phyloP scores from a whole-genome alignment of 2,329 filamentous ascomycete genomes.

The Cytospora piceicola region DNA sequence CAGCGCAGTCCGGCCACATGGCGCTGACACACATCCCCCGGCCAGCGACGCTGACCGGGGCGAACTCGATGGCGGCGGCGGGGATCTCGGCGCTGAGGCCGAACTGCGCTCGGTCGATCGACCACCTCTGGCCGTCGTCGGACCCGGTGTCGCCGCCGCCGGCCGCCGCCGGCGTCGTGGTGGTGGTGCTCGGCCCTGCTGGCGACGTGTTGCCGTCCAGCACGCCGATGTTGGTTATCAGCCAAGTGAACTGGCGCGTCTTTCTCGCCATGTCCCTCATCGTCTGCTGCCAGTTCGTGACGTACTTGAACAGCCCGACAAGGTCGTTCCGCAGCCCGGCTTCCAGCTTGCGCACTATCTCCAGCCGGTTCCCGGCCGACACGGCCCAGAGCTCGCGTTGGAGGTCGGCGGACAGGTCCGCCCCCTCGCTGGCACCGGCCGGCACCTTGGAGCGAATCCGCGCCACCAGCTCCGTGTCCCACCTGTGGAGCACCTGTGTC shows the following conservation, averaged over 20 bases:
- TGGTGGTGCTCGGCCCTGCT: neutral
- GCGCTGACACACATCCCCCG: constrained; percentile 25
- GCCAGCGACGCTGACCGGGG: constrained; percentile 36
- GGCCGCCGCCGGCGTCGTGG: neutral
- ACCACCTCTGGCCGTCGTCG: constrained; percentile 33
- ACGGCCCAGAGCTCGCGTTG: constrained; percentile 40
- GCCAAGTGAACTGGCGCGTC: constrained; percentile 39
- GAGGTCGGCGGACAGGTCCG: constrained; percentile 37
- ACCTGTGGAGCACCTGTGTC: constrained; percentile 32
- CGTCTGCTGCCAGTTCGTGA: constrained; percentile 42
- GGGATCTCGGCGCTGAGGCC: constrained; percentile 39
- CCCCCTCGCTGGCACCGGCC: constrained; percentile 3
- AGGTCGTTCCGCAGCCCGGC: constrained; percentile 39
- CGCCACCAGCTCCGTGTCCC: constrained; percentile 32
- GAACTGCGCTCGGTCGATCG: constrained; percentile 37
- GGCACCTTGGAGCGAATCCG: constrained; percentile 36
- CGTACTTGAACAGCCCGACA: constrained; percentile 40
- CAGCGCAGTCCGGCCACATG: constrained; percentile 27
- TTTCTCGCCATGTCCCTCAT: constrained; percentile 36
- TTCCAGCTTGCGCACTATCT: constrained; percentile 37
- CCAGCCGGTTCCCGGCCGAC: constrained; percentile 36
- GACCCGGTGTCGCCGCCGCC: neutral
- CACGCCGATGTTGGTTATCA: constrained; percentile 44
- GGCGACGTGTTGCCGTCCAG: constrained; percentile 34
- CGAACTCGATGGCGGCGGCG: constrained; percentile 37